Base-by-base conservation (phyloP, 2,329 filamentous ascomycete species). In the Diplodia seriata region DNA sequence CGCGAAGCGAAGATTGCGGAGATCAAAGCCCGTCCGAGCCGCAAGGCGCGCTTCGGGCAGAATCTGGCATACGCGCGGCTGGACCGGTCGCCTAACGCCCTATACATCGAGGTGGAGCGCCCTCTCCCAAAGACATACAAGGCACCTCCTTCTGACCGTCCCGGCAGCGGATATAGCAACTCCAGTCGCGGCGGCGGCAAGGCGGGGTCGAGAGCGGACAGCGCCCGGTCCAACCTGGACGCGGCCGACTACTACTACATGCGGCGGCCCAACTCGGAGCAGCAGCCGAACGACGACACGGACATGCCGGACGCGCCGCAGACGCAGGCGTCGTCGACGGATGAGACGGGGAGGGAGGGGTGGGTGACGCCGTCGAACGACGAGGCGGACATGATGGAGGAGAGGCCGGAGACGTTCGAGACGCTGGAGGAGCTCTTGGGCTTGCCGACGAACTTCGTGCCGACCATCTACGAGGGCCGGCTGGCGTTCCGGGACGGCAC, bases 401-500 rank as follows among this genome's bases (percentile, higher is more conserved):
- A 54, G 14, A 53, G 64, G 38, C 26, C 26, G 14, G 51, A 68
- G 33, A 26, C 50, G 2, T 66, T 57, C 56, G 55, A 54, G 6
- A 67, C 55, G 56, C 9, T 71, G 20, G 55, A 69, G 40, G 68
- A 75, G 29, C 47, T 73, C 11, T 72, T 76, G 26, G 65, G 69
- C 33, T 51, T 76, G 12, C 75, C 75, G 6, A 50, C 70, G 4
- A 73, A 74, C 36, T 53, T 72, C 11, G 70, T 74, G 26, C 74
- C 74, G 15, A 75, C 74, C 64, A 29, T 71, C 38, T 71, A 74
- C 55, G 72, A 76, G 18, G 72, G 71, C 11, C 71, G 74, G 12
- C 61, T 77, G 49, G 74, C 74, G 29, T 77, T 76, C 63, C 68
- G 74, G 20, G 74, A 77, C 43, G 72, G 70, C 4, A 73, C 70